Evolutionary conservation across 306 rosid species (phyloP), one percentile per base, ranked within the genome.

Genomic region (Trifolium fragiferum): DNA sequence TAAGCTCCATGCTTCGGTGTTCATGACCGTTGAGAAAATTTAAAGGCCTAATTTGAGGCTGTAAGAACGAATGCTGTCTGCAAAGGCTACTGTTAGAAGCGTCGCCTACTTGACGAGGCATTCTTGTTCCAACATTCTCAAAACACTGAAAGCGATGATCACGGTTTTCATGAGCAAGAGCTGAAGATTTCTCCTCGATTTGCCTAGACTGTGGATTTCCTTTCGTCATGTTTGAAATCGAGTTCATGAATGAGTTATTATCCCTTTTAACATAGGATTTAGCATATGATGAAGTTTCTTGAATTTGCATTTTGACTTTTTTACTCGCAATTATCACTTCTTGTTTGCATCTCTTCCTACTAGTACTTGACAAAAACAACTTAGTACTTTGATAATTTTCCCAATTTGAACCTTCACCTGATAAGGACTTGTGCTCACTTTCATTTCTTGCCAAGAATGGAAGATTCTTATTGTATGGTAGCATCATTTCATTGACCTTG

Each of bases 181-280:
- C 78, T 68, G 73, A 74, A 75, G 81, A 33, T 10, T 80, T 87
- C 5, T 51, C 80, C 80, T 76, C 88, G 11, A 71, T 80, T 55
- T 79, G 90, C 16, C 76, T 43, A 59, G 93, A 73, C 27, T 55
- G 86, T 16, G 89, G 70, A 76, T 81, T 80, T 71, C 93, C 90
- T 85, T 90, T 94, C 82, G 72, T 79, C 84, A 90, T 87, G 82
- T 82, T 91, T 64, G 93, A 88, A 76, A 94, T 76, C 96, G 92
- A 86, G 82, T 82, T 91, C 94, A 86, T 77, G 82, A 94, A 94
- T 70, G 98, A 90, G 83, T 96, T 94, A 62, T 49, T 2, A 49
- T 84, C 84, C 60, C 77, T 86, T 77, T 80, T 80, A 44, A 58
- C 63, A 72, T 15, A 16, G 78, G 90, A 78, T 68, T 76, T 70